Percentiles rank a stretch among this genome's conserved stretches.
Conservation (phyloP, 805 yeast species). For the Metschnikowia baotianmanensis region DNA sequence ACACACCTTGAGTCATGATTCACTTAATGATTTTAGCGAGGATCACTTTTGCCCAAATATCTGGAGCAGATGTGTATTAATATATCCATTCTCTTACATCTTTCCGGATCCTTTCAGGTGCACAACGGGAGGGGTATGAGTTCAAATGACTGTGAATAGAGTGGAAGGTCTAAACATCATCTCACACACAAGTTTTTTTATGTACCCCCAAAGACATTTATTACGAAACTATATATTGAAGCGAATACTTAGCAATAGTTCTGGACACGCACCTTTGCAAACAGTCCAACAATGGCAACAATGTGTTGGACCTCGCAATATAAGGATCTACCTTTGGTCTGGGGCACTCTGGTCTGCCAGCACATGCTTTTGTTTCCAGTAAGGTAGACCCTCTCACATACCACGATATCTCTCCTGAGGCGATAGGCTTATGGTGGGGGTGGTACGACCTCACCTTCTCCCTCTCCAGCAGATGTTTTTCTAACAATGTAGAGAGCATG, state of each 20-base stretch:
- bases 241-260: constrained; percentile 10
- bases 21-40: too few species aligned
- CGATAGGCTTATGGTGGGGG: not conserved
- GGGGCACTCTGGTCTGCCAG: constrained; percentile 6
- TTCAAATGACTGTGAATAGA: not conserved
- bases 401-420: too few species aligned
- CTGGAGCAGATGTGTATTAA: too few species aligned
- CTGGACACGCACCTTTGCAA: constrained; percentile 8
- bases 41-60: too few species aligned
- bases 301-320: constrained; percentile 1
- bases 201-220: constrained; percentile 10
- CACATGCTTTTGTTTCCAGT: constrained; percentile 1
- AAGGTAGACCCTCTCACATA: not conserved
- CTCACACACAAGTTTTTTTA: not conserved
- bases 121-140: not conserved
- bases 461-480: constrained; percentile 1
- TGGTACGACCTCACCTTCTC: constrained; percentile 1
- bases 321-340: not conserved
- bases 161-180: too few species aligned
- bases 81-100: too few species aligned
- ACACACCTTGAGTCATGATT: too few species aligned
- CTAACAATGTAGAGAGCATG: constrained; percentile 7
- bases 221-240: constrained; percentile 10
- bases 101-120: too few species aligned
- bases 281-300: constrained; percentile 8